phyloP scores from a whole-genome alignment of 805 yeast genomes.

The Zygosaccharomyces bisporus region DNA sequence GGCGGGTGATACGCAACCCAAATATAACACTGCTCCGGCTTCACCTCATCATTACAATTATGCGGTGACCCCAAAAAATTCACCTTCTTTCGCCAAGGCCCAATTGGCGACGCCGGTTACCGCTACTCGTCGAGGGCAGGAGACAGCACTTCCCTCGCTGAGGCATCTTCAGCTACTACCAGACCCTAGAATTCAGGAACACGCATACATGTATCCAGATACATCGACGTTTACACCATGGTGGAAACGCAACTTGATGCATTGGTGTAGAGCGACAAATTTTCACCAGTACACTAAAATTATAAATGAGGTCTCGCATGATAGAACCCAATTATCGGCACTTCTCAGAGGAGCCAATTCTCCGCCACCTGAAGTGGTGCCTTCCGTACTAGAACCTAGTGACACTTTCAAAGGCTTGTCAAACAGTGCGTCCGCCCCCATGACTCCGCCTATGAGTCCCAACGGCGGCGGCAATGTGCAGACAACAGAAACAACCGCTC shows the following conservation, averaged over 20 bases:
- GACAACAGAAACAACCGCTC: constrained; percentile 1
- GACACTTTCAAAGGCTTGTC: constrained; percentile 28
- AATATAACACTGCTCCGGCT: constrained; percentile 34
- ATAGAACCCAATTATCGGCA: constrained; percentile 13
- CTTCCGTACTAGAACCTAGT: constrained; percentile 30
- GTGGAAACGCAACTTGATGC: constrained; percentile 33
- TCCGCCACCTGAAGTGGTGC: constrained; percentile 11
- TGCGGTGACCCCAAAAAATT: constrained; percentile 25
- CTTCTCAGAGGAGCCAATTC: constrained; percentile 8
- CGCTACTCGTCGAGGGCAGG: constrained; percentile 5
- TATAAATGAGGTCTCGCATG: constrained; percentile 18
- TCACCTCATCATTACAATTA: constrained; percentile 22
- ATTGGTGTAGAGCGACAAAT: constrained; percentile 35
- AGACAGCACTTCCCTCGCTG: constrained; percentile 29
- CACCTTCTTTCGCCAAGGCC: constrained; percentile 22
- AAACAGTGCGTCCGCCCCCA: constrained; percentile 20
- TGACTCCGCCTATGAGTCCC: constrained; percentile 36
- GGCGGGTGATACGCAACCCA: constrained; percentile 12
- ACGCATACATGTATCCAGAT: constrained; percentile 34
- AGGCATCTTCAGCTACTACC: constrained; percentile 33
- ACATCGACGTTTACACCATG: constrained; percentile 32
- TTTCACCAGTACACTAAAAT: constrained; percentile 33
- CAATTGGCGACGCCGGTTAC: constrained; percentile 10
- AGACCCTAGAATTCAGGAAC: constrained; percentile 30
- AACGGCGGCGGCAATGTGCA: constrained; percentile 1